Percentiles rank a stretch among this genome's conserved stretches.
Evolutionary conservation across 164 flowering plant genomes (phyloP).

Genomic region (Taxillus chinensis): DNA sequence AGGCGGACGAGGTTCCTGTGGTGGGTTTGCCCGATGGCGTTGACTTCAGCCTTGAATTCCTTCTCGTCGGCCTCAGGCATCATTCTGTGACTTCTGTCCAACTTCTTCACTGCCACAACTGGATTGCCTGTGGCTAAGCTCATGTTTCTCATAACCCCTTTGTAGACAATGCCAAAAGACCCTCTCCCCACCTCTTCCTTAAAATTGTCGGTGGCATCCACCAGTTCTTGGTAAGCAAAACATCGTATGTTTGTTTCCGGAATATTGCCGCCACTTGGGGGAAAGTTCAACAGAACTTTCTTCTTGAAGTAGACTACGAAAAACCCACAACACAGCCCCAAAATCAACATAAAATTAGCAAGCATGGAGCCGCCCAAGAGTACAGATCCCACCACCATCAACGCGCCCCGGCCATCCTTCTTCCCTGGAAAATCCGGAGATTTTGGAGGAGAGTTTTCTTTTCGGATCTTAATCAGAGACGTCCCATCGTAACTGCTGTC

Average conservation of each 20-base stretch:
- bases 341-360: neutral
- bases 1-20: neutral
- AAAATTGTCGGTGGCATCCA: constrained; percentile 12
- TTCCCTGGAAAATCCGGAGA: neutral
- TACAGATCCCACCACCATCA: neutral
- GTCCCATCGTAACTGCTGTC: neutral
- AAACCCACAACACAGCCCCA: neutral
- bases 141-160: constrained; percentile 1
- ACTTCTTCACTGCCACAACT: constrained; percentile 8
- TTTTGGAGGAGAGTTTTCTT: neutral
- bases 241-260: neutral
- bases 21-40: neutral
- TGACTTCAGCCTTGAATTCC: neutral
- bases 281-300: neutral
- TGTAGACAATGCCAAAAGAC: constrained; percentile 10
- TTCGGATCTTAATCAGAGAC: neutral
- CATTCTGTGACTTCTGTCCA: neutral
- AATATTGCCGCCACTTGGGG: neutral
- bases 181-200: constrained; percentile 12
- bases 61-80: neutral
- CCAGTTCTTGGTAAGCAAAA: constrained; percentile 9
- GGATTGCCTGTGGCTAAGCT: neutral
- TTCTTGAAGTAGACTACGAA: neutral
- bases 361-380: neutral
- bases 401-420: neutral